A percentile compares a stretch with the other conserved stretches of the same genome.
Evolutionary conservation across 2,329 filamentous ascomycete species (phyloP).

Genomic region (Venturia nashicola): DNA sequence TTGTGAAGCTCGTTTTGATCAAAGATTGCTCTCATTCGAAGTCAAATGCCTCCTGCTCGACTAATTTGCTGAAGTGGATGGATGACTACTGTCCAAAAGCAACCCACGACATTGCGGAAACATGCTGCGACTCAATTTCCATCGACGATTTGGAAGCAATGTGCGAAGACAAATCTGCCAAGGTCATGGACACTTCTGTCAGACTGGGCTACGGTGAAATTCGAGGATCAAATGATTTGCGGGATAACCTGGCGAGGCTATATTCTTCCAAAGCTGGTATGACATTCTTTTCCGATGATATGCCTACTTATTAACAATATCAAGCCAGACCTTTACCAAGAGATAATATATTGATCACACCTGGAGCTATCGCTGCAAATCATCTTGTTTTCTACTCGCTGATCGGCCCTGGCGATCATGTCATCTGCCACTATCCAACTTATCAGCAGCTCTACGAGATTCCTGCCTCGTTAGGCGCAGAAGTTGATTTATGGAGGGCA

Average conservation of each 20-base stretch:
- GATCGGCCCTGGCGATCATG: slow-evolving; percentile 63
- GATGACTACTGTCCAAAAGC: slow-evolving; percentile 39
- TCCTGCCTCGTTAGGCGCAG: slow-evolving; percentile 60
- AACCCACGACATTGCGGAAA: slow-evolving; percentile 64
- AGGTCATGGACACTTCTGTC: slow-evolving; percentile 38
- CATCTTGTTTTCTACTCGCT: slow-evolving; percentile 66
- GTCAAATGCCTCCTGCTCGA: not conserved
- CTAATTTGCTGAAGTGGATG: slow-evolving; percentile 36
- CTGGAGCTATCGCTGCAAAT: slow-evolving; percentile 76
- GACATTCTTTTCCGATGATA: not conserved
- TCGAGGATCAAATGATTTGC: slow-evolving; percentile 50
- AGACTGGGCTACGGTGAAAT: slow-evolving; percentile 65
- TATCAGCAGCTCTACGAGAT: slow-evolving; percentile 77
- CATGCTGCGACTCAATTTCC: slow-evolving; percentile 64
- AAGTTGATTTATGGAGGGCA: slow-evolving; percentile 66
- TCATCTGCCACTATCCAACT: slow-evolving; percentile 75
- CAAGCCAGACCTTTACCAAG: slow-evolving; percentile 30
- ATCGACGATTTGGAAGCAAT: slow-evolving; percentile 52
- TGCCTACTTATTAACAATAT: not conserved
- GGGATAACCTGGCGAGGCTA: slow-evolving; percentile 50
- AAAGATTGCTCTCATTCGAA: not conserved
- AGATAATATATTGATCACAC: slow-evolving; percentile 62
- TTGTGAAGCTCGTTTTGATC: not conserved
- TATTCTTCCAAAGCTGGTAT: slow-evolving; percentile 43
- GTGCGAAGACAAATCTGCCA: slow-evolving; percentile 41